These are phyloP conservation scores for Bryoerythrophyllum caledonicum DNA, from an alignment of 225 moss, liverwort and hornwort genomes.

Conservation along the genomic window DNA sequence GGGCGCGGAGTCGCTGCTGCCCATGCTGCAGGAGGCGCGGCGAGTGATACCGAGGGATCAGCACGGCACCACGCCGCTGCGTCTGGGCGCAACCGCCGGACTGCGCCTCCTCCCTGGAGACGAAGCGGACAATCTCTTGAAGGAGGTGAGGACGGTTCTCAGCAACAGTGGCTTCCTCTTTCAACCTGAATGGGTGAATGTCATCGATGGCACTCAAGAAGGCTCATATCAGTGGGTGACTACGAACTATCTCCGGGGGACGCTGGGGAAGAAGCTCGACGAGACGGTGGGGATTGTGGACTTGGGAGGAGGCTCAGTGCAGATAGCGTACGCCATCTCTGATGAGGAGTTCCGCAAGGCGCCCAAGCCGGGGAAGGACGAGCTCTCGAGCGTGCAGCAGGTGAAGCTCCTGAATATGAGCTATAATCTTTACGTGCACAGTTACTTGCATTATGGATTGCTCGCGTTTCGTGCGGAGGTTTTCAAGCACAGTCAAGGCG, in stretches of 20 bases:
- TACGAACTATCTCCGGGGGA: slow-evolving; percentile 76
- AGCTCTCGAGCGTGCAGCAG: slow-evolving; percentile 49
- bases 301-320: slow-evolving; percentile 80
- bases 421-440: slow-evolving; percentile 72
- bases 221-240: slow-evolving; percentile 60
- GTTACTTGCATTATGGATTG: slow-evolving; percentile 74
- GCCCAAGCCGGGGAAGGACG: slow-evolving; percentile 51
- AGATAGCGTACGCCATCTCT: slow-evolving; percentile 77
- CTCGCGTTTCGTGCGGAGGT: slow-evolving; percentile 71
- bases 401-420: slow-evolving; percentile 53
- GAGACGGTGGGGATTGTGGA: slow-evolving; percentile 78
- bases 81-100: slow-evolving; percentile 44
- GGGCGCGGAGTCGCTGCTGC: slow-evolving; percentile 37
- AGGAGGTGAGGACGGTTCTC: slow-evolving; percentile 31
- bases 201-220: slow-evolving; percentile 48
- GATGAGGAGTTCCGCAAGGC: slow-evolving; percentile 56
- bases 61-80: slow-evolving; percentile 38
- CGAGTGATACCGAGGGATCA: slow-evolving; percentile 31
- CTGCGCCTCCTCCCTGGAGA: slow-evolving; percentile 41
- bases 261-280: slow-evolving; percentile 55
- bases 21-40: slow-evolving; percentile 36
- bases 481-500: slow-evolving; percentile 48
- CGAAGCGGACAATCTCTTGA: slow-evolving; percentile 38
- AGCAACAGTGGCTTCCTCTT: slow-evolving; percentile 34
- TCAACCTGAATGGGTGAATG: slow-evolving; percentile 40